Evolutionary conservation across 2,329 filamentous ascomycete genomes (phyloP), one percentile per base, ranked within the genome.

Genomic region (Cytospora mali): DNA sequence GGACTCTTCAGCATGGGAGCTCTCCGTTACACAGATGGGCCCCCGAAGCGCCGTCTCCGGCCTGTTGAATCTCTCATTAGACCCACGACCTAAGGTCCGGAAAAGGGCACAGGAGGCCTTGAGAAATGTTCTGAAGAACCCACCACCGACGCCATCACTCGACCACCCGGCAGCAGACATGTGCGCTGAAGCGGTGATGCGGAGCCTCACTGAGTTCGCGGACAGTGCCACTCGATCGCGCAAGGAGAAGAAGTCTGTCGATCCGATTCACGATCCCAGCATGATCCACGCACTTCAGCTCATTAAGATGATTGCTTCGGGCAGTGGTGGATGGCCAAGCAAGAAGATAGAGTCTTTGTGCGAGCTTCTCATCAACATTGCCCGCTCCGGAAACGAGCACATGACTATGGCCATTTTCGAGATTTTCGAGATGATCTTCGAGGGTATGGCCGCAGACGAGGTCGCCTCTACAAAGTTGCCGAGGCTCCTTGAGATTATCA

Each of bases 381-480:
- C 94, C 31, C 89, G 89, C 72, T 93, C 91, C 10, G 95, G 88
- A 75, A 97, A 96, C 74, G 93, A 98, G 74, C 96, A 94, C 75
- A 88, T 99, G 81, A 96, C 93, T 33, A 96, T 98, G 89, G 90
- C 92, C 13, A 91, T 93, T 0, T 97, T 99, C 70, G 94, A 97
- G 68, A 94, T 98, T 4, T 99, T 99, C 71, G 95, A 99, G 75
- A 90, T 96, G 74, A 96, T 98, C 51, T 98, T 99, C 68, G 89
- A 90, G 69, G 90, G 93, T 9, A 93, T 99, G 89, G 86, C 81
- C n/a, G 85, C 88, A 18, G 90, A 93, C 68, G 92, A 96, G 68
- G 84, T 93, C 55, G 91, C 93, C 0, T 96, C 93, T 3, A 86
- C 92, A 1, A 99, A 98, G 77, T 83, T 99, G 14, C 93, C 93